Conservation (phyloP, 2,329 filamentous ascomycete genomes). For the Cladobotryum protrusum region DNA sequence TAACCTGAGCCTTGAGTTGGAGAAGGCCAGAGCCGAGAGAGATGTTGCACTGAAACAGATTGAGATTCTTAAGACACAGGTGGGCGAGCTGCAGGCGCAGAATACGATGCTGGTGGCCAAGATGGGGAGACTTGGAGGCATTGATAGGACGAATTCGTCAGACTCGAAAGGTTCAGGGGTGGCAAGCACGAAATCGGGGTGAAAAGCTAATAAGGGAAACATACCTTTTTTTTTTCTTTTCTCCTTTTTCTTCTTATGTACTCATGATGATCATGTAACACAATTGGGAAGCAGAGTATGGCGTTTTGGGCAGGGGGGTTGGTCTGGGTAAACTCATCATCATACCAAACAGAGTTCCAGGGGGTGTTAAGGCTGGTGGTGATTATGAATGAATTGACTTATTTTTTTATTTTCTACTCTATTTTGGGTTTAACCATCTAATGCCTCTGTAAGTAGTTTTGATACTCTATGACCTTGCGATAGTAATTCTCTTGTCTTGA, state of each 20-base stretch:
- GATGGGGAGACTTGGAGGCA: constrained; percentile 40
- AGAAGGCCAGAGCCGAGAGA: constrained; percentile 43
- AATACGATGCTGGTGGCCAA: constrained; percentile 53
- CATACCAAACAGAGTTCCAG: neutral
- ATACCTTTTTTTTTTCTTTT: neutral
- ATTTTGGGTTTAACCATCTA: neutral
- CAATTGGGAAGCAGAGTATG: neutral
- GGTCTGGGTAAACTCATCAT: neutral
- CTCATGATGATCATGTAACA: neutral
- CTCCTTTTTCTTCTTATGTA: neutral
- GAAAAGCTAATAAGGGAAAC: neutral
- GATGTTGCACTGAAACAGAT: constrained; percentile 48
- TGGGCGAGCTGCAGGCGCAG: constrained; percentile 53
- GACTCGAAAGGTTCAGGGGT: constrained; percentile 14
- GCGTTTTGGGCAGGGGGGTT: neutral
- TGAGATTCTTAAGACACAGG: constrained; percentile 47
- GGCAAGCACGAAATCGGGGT: constrained; percentile 4
- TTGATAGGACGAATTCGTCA: constrained; percentile 36
- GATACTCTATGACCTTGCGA: constrained; percentile 18
- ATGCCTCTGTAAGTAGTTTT: constrained; percentile 19
- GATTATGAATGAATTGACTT: neutral
- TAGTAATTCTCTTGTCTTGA: constrained; percentile 5
- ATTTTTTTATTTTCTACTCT: neutral
- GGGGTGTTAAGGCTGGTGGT: too few species aligned
- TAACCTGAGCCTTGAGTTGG: constrained; percentile 46